Conservation (phyloP, 1,139 yeast species). For the Kodamaea derodonti region DNA sequence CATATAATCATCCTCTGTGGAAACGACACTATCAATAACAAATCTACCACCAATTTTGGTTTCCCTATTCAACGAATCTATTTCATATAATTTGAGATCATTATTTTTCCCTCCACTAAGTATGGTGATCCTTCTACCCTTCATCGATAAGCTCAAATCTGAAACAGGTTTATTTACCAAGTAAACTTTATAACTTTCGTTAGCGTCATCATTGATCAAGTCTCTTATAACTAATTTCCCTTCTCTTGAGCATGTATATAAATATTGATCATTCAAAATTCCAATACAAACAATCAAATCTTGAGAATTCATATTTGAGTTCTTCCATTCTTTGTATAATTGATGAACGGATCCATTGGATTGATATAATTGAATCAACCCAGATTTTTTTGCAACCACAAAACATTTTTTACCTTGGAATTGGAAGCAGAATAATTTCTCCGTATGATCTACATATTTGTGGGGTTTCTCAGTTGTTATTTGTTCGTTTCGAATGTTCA, state of each 20-base stretch:
- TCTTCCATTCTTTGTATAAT: conserved; percentile 29
- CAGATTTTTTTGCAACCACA: conserved; percentile 26
- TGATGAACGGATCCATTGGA: conserved; percentile 11
- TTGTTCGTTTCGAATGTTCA: no score
- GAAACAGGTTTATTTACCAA: conserved; percentile 35
- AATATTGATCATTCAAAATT: conserved; percentile 24
- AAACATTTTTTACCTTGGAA: conserved; percentile 20
- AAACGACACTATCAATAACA: neutral
- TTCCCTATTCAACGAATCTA: conserved; percentile 6
- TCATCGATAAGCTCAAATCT: conserved; percentile 24
- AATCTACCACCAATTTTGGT: neutral
- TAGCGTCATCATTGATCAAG: conserved; percentile 37
- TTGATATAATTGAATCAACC: conserved; percentile 31
- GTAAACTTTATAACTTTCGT: conserved; percentile 26
- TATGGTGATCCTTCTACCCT: conserved; percentile 15
- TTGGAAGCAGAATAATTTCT: conserved; percentile 18
- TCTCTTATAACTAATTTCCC: conserved; percentile 46
- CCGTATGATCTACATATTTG: conserved; percentile 16
- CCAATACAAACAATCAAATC: conserved; percentile 33
- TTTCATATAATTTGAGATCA: conserved; percentile 33
- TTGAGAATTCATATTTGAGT: conserved; percentile 15
- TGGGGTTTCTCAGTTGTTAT: no score
- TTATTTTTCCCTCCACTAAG: conserved; percentile 47
- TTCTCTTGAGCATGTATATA: conserved; percentile 42
- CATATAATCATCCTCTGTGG: no score